phyloP scores from a whole-genome alignment of 345 rosid species.

The Euphorbia lathyris region DNA sequence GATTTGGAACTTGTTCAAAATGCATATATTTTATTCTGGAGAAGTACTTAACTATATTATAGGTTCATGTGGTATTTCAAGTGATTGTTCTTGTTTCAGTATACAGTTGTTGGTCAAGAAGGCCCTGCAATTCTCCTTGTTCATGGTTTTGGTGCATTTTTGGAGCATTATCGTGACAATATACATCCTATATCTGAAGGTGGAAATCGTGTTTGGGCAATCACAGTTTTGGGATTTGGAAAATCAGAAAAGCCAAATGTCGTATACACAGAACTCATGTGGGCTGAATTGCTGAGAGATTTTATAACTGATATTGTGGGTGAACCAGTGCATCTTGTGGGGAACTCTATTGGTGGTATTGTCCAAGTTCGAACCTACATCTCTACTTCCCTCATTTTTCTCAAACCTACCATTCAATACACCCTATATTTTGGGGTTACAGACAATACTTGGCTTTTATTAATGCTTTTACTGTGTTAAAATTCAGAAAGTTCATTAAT shows the following conservation, averaged over 20 bases:
- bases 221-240: slow-evolving; percentile 81
- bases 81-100: slow-evolving; percentile 39
- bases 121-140: slow-evolving; percentile 80
- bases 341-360: slow-evolving; percentile 90
- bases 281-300: slow-evolving; percentile 87
- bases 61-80: slow-evolving; percentile 6
- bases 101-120: slow-evolving; percentile 50
- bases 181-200: slow-evolving; percentile 44
- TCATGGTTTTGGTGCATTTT: slow-evolving; percentile 95
- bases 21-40: slow-evolving; percentile 13
- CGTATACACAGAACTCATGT: slow-evolving; percentile 74
- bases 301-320: slow-evolving; percentile 69
- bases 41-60: slow-evolving; percentile 4
- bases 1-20: slow-evolving; percentile 7
- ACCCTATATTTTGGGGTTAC: background rate
- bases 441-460: background rate
- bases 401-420: background rate
- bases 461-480: background rate
- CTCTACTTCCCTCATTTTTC: background rate
- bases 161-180: slow-evolving; percentile 84
- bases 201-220: slow-evolving; percentile 69
- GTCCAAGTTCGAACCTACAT: slow-evolving; percentile 4
- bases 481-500: background rate
- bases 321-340: slow-evolving; percentile 78
- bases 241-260: slow-evolving; percentile 87